Evolutionary conservation across 768 basidiomycete species (phyloP), one percentile per base, ranked within the genome.

Genomic region (Serpula lacrymans): DNA sequence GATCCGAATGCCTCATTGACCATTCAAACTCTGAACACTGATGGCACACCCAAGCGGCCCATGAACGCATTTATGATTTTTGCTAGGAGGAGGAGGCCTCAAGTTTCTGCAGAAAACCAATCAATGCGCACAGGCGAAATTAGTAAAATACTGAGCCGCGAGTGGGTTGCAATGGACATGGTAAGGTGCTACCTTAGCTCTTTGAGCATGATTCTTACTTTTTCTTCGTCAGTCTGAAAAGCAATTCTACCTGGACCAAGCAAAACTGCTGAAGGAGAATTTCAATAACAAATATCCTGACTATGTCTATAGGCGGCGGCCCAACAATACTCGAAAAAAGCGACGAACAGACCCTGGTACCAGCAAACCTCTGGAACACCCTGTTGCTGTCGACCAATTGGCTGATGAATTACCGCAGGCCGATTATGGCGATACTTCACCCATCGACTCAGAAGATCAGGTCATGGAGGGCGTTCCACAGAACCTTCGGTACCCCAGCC

Each of bases 61-160:
- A 91, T 92, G 88, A 92, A 92, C 60, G 88, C 88, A 16, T 92
- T 92, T 69, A 91, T 92, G 88, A 91, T 92, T 45, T 92, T 90
- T 53, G 88, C 89, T 46, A 78, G 88, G 17, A 75, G 82, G 38
- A 74, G 88, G 42, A 70, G 88, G 30, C 88, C 88, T 13, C 85
- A 92, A 60, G 86, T 92, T 24, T 80, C 85, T 6, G 79, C 85
- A n/a, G 84, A 85, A 48, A 86, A 92, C 58, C 88, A 89, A 59
- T 78, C 86, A 32, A 84, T 92, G 86, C 82, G 89, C 28, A 92
- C 89, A 0, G 89, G 89, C 12, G 89, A 92, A 54, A 88, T 92
- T 39, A 86, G 83, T 69, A 92, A 92, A 65, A 80, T 92, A 39
- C 69, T 92, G 47, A 84, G 82, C 64, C 84, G 81, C 44, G 89